phyloP scores from a whole-genome alignment of 768 basidiomycete species.

The Boletus speciosus region DNA sequence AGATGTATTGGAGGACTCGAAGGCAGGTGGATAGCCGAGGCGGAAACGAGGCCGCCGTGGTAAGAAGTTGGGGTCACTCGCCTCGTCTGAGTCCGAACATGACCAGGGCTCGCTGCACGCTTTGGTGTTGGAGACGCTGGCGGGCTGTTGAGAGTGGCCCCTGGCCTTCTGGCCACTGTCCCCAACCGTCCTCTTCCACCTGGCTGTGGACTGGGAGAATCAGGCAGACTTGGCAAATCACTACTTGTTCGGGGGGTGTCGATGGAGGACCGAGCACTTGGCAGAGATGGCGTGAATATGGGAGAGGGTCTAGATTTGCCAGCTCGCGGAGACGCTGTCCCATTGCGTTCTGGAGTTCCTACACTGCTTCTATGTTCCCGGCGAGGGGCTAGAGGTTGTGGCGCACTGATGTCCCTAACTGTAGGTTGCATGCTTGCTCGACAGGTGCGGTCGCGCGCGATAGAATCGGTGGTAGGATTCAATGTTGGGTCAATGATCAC shows the following conservation, averaged over 20 bases:
- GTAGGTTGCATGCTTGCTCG: constrained; percentile 37
- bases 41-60: constrained; percentile 44
- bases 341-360: constrained; percentile 24
- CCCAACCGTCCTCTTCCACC: constrained; percentile 35
- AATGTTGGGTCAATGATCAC: constrained; percentile 48
- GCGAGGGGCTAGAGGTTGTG: constrained; percentile 34
- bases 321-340: constrained; percentile 31
- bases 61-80: constrained; percentile 40
- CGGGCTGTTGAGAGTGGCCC: constrained; percentile 34
- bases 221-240: constrained; percentile 44
- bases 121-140: constrained; percentile 39
- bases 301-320: constrained; percentile 32
- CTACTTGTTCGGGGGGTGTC: constrained; percentile 36
- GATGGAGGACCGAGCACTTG: constrained; percentile 29
- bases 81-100: constrained; percentile 39
- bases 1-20: constrained; percentile 32
- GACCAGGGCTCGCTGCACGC: constrained; percentile 40
- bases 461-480: constrained; percentile 44
- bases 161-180: constrained; percentile 34
- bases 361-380: constrained; percentile 28
- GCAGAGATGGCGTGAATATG: constrained; percentile 29
- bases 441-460: constrained; percentile 43
- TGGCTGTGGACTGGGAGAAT: constrained; percentile 45
- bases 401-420: constrained; percentile 40
- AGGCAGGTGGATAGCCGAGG: constrained; percentile 53